Base-by-base conservation (phyloP, 345 rosid genomes). In the Abelmoschus esculentus region DNA sequence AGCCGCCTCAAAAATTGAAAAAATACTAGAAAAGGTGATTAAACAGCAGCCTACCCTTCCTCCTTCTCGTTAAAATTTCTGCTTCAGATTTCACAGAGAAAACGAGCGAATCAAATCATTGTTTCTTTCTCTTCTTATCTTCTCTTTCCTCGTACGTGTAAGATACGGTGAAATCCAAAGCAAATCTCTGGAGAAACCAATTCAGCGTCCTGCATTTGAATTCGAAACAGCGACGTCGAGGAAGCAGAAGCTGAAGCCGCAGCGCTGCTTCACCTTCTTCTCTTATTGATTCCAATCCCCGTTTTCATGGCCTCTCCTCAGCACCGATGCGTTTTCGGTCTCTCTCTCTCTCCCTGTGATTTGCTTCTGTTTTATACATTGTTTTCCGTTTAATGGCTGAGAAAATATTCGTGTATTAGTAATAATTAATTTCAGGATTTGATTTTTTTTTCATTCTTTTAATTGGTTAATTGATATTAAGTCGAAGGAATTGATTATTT, bases 321-420 rank as follows among this genome's bases (percentile, higher is more conserved):
- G 81, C 96, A 89, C 64, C 96, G 99, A 78, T 95, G 97, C 86
- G 99, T 95, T 79, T 91, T 95, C 59, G 97, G 99, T 72, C 42
- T 65, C 58, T 75, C 31, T 54, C 11, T 26, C 22, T 26, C 28
- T 22, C 26, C 26, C 26, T 22, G 26, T 47, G 49, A 36, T 61
- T 15, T 5, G 19, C 36, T 53, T 70, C n/a, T 3, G 9, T 40
- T 17, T 14, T 40, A 22, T 62, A 8, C 29, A 61, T 44, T 5
- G 5, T 15, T 15, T 11, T 29, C 12, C 7, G 15, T 67, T 70
- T 49, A 29, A 44, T 61, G 75, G 22, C 32, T 66, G 65, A n/a
- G 61, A 34, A 46, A 59, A 65, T 38, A 38, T 38, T 22, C 26
- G 42, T 38, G 42, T 7, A 38, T 1, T 38, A 1, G 10, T 47